Evolutionary conservation across 75 land plant species (phyloP), one percentile per base, ranked within the genome.

Genomic region (Pinus taeda): DNA sequence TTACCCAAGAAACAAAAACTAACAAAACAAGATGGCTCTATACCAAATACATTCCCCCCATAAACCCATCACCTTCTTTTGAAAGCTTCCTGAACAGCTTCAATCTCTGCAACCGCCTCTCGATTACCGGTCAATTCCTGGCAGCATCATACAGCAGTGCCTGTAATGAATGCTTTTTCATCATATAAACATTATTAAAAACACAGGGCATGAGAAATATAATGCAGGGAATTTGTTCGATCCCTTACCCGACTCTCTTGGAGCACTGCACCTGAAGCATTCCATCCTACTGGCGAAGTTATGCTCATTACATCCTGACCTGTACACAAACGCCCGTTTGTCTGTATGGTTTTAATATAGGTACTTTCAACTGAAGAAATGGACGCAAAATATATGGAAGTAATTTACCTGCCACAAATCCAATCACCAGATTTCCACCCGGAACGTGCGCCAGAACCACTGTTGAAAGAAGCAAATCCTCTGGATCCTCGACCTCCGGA

Each of bases 391-490:
- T 3, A 69, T 17, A 21, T 33, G 30, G 29, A 30, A 18, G 8
- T 12, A n/a, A 20, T 14, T 45, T 61, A 92, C 97, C 95, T 90
- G 78, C 77, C 80, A 77, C 95, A 95, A 67, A 95, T 95, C 95
- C 98, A 95, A 75, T 95, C 98, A 2, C 98, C 98, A 9, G 98
- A 93, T 74, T 95, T 95, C 98, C 98, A 95, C 3, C 90, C 92
- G 58, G 90, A 65, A 3, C 93, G 88, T 55, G 81, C 79, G 42
- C 85, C 79, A 57, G 75, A 76, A 57, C 90, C 88, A 15, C 80
- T 33, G 66, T 79, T 83, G 60, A 81, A 73, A 15, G 87, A 77
- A 24, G 56, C 39, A 60, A 77, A 59, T n/a, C 81, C 80, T 79
- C 70, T 71, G 13, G 82, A 80, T 20, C 61, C 71, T 77, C 83